Percentiles rank a stretch among this genome's conserved stretches.
Conservation (phyloP, 169 alveolate genomes). For the Pseudocohnilembus persalinus region DNA sequence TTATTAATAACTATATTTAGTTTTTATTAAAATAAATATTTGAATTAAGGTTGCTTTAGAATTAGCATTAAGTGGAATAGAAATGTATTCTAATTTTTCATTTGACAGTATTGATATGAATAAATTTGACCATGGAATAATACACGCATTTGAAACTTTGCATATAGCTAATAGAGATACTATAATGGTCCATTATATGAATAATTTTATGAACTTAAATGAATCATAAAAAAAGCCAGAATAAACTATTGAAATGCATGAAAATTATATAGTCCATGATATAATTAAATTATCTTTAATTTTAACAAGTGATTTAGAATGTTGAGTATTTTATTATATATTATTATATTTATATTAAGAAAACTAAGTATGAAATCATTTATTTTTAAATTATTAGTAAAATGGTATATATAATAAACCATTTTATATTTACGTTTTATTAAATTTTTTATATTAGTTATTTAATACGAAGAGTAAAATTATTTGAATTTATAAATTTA, state of each 20-base stretch:
- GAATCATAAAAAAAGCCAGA: neutral
- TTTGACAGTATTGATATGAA: slow-evolving; percentile 2
- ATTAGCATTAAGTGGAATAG: slow-evolving; percentile 54
- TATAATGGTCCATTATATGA: neutral
- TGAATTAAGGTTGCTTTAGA: slow-evolving; percentile 50
- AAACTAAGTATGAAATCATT: no score
- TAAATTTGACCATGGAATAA: no score
- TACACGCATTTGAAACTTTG: neutral
- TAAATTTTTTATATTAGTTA: no score
- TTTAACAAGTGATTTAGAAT: neutral
- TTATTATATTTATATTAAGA: no score
- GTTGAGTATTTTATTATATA: neutral
- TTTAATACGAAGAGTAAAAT: no score
- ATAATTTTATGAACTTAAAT: no score
- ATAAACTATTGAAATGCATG: no score
- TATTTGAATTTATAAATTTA: no score
- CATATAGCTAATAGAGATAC: neutral
- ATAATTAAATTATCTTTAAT: neutral
- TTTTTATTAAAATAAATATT: slow-evolving; percentile 40
- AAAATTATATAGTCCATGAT: neutral
- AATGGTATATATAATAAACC: no score
- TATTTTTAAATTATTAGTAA: no score
- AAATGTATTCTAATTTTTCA: slow-evolving; percentile 50
- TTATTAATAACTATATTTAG: no score
- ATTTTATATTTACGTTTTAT: no score